phyloP scores from a whole-genome alignment of 192 early-diverging fungal genomes.

The Podila epigama region DNA sequence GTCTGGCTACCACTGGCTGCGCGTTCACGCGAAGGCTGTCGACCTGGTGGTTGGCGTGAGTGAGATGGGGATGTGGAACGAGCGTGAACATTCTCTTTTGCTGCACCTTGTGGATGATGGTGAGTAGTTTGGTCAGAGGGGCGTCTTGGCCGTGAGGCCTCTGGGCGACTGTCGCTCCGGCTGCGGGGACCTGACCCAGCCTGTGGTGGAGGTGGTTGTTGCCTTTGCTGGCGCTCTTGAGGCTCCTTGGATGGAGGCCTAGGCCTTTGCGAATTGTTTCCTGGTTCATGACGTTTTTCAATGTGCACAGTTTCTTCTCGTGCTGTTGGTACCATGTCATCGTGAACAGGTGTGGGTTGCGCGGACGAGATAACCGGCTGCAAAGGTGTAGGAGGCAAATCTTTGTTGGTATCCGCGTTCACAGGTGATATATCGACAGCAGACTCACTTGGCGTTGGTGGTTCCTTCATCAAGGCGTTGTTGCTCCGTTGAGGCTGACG shows the following conservation, averaged over 20 bases:
- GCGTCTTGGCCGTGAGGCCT: not conserved
- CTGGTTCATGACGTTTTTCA: not conserved
- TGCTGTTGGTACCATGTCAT: not conserved
- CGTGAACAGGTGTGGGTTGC: constrained; percentile 2
- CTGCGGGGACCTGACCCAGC: constrained; percentile 1
- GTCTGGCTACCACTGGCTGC: constrained; percentile 4
- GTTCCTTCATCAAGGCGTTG: not conserved
- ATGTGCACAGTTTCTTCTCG: not conserved
- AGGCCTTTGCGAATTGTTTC: not conserved
- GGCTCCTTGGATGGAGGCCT: too few relatives aligned
- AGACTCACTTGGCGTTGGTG: constrained; percentile 12
- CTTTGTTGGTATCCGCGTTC: constrained; percentile 16
- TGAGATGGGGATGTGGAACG: constrained; percentile 21
- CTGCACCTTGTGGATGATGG: not conserved
- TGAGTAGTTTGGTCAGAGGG: not conserved
- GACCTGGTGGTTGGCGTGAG: not conserved
- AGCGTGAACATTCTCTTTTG: constrained; percentile 17
- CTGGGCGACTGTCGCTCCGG: constrained; percentile 21
- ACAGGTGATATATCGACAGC: not conserved
- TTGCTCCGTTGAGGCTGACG: constrained; percentile 5
- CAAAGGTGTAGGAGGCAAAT: constrained; percentile 24
- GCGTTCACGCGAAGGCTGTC: constrained; percentile 8
- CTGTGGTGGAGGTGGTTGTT: not conserved
- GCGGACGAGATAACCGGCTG: not conserved
- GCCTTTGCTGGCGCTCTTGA: too few relatives aligned